A percentile compares a stretch with the other conserved stretches of the same genome.
These are phyloP conservation scores for Juncus inflexus DNA, from an alignment of 176 grass and related monocot genomes.

Conservation along the genomic window DNA sequence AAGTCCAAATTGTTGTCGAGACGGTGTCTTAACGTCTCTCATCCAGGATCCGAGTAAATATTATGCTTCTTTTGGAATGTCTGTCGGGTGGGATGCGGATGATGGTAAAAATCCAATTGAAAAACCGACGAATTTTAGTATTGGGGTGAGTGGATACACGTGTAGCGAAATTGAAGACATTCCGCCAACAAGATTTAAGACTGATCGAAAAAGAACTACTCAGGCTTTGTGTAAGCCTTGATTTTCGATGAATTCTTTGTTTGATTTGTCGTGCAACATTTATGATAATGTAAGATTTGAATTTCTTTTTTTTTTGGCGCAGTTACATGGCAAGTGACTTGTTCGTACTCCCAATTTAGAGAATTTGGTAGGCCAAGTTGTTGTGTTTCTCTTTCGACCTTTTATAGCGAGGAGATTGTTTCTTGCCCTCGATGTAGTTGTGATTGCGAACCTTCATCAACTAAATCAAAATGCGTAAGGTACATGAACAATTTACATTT, in stretches of 20 bases:
- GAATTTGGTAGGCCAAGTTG: constrained; percentile 36
- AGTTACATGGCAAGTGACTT: constrained; percentile 71
- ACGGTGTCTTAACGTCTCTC: constrained; percentile 51
- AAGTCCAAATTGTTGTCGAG: constrained; percentile 49
- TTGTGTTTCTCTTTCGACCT: constrained; percentile 62
- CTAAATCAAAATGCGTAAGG: constrained; percentile 40
- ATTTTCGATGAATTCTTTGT: constrained; percentile 1
- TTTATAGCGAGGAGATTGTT: constrained; percentile 59
- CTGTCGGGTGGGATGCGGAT: not conserved
- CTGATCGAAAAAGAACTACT: constrained; percentile 20
- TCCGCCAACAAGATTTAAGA: constrained; percentile 32
- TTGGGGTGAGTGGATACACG: constrained; percentile 63
- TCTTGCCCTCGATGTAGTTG: constrained; percentile 56
- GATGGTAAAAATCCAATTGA: not conserved
- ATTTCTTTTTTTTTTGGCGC: constrained; percentile 16
- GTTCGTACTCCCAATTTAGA: constrained; percentile 69
- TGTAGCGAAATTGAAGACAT: constrained; percentile 46
- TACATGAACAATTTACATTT: not conserved
- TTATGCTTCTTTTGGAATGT: constrained; percentile 43
- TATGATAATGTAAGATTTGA: not conserved
- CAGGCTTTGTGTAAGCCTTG: constrained; percentile 43
- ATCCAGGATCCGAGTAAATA: constrained; percentile 22
- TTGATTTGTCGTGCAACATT: not conserved
- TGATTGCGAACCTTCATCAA: constrained; percentile 20
- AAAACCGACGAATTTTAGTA: constrained; percentile 44